These are phyloP conservation scores for Scenedesmus sp. DNA, from an alignment of 163 green algal species.

Conservation along the genomic window DNA sequence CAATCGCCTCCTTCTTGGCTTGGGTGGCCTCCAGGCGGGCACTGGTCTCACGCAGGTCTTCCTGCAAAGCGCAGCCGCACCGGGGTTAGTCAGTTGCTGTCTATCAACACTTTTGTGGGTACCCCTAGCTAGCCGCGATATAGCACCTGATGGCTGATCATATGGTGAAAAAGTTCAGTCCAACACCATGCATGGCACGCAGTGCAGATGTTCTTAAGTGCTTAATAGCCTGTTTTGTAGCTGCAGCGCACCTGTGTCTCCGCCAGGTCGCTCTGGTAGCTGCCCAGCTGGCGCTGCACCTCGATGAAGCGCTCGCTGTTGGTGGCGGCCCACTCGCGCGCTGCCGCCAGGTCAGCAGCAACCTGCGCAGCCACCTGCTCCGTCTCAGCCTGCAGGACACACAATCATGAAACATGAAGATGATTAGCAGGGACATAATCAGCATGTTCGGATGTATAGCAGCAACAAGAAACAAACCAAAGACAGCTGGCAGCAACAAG, in stretches of 20 bases:
- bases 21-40: slow-evolving; percentile 10
- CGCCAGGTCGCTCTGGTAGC: slow-evolving; percentile 21
- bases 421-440: too few species aligned
- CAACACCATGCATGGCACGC: too few species aligned
- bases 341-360: slow-evolving; percentile 35
- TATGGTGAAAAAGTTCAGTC: too few species aligned
- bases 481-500: too few species aligned
- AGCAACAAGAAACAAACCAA: too few species aligned
- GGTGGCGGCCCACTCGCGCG: slow-evolving; percentile 25
- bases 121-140: too few species aligned
- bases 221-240: too few species aligned
- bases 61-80: neutral
- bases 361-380: slow-evolving; percentile 43
- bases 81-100: too few species aligned
- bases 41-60: slow-evolving; percentile 17
- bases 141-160: too few species aligned
- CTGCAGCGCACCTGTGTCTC: slow-evolving; percentile 28
- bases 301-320: slow-evolving; percentile 26
- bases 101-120: too few species aligned
- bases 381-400: slow-evolving; percentile 7
- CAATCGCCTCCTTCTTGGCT: slow-evolving; percentile 1
- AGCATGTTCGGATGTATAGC: too few species aligned
- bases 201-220: too few species aligned
- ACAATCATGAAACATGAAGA: neutral
- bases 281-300: slow-evolving; percentile 43